Evolutionary conservation across 352 stramenopile species (phyloP).

Genomic region (Blastocystis sp.): DNA sequence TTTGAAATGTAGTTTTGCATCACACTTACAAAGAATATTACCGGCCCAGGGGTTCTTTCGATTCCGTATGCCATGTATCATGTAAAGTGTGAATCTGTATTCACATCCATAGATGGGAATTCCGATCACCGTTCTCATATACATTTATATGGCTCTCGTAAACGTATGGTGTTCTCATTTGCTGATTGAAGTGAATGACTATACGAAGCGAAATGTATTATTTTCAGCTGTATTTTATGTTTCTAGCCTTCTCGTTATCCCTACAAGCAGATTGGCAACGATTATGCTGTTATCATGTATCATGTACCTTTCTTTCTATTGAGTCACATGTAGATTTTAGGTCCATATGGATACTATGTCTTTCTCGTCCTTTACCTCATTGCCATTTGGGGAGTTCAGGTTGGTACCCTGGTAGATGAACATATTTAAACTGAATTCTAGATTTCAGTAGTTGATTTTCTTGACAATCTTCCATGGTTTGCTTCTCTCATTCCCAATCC

Average conservation of each 20-base stretch:
- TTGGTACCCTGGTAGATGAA: not conserved
- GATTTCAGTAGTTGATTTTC: slow-evolving; percentile 54
- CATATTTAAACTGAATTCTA: not conserved
- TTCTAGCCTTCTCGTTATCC: slow-evolving; percentile 19
- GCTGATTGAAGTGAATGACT: slow-evolving; percentile 37
- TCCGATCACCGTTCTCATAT: slow-evolving; percentile 34
- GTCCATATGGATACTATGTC: slow-evolving; percentile 40
- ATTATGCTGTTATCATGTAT: slow-evolving; percentile 56
- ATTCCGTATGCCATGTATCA: slow-evolving; percentile 48
- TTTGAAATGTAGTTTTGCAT: slow-evolving; percentile 26
- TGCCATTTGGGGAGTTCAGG: slow-evolving; percentile 53
- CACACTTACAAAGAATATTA: slow-evolving; percentile 58
- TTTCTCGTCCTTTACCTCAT: slow-evolving; percentile 57
- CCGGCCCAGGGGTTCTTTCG: slow-evolving; percentile 25
- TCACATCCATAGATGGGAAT: slow-evolving; percentile 29
- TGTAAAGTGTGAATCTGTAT: not conserved
- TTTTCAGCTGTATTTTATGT: not conserved
- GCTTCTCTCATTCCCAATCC: not conserved
- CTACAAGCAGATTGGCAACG: slow-evolving; percentile 54
- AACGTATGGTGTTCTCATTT: slow-evolving; percentile 51
- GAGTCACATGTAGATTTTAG: slow-evolving; percentile 10
- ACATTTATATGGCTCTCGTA: slow-evolving; percentile 25
- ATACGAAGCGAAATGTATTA: slow-evolving; percentile 1
- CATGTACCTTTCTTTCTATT: not conserved
- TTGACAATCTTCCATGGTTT: slow-evolving; percentile 53